Evolutionary conservation across 2,329 filamentous ascomycete species (phyloP).

Genomic region (Aspergillus pseudonomiae): DNA sequence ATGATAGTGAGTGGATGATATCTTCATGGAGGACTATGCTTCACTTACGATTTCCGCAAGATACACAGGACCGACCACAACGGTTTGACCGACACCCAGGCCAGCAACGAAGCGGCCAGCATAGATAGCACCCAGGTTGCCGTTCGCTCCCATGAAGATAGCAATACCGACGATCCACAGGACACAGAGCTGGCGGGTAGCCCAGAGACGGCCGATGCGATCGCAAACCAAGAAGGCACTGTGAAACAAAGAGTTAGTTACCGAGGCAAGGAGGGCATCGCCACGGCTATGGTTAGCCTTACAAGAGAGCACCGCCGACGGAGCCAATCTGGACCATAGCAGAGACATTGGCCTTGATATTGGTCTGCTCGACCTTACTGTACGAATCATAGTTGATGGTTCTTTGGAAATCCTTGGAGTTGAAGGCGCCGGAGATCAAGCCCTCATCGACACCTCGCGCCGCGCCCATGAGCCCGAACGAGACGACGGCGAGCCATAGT

Average conservation of each 20-base stretch:
- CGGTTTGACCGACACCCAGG: constrained; percentile 47
- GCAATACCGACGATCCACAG: constrained; percentile 47
- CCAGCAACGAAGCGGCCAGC: constrained; percentile 50
- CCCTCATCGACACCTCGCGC: constrained; percentile 81
- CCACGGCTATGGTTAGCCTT: constrained; percentile 21
- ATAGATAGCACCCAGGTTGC: constrained; percentile 45
- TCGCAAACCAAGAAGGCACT: constrained; percentile 56
- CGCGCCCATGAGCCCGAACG: constrained; percentile 75
- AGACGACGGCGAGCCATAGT: constrained; percentile 75
- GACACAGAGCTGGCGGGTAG: constrained; percentile 44
- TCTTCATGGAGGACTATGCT: neutral
- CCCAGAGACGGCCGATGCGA: constrained; percentile 48
- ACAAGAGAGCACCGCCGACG: constrained; percentile 69
- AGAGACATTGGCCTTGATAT: constrained; percentile 75
- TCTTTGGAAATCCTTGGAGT: constrained; percentile 65
- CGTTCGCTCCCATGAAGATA: constrained; percentile 48
- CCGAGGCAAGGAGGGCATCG: no score
- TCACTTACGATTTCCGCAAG: constrained; percentile 65
- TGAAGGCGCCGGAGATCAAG: constrained; percentile 72
- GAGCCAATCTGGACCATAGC: constrained; percentile 81
- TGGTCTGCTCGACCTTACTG: constrained; percentile 58
- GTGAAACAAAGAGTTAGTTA: constrained; percentile 1
- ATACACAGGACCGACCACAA: constrained; percentile 64
- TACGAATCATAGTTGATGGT: constrained; percentile 62
- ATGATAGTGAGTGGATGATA: neutral